Evolutionary conservation across 2,329 filamentous ascomycete species (phyloP).

Genomic region (Fusarium irregulare): DNA sequence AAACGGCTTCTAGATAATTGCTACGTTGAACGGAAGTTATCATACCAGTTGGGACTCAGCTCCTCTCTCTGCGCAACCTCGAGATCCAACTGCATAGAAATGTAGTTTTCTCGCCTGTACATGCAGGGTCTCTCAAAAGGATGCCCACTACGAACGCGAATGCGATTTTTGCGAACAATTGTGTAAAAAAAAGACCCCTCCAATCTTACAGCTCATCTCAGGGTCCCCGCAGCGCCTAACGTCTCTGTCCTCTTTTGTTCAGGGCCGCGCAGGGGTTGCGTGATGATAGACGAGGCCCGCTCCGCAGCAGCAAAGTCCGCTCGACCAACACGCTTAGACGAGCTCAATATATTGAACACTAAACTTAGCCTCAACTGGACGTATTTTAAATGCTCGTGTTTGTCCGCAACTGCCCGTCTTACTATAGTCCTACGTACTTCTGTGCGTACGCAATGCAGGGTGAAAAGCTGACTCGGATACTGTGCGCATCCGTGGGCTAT

Average conservation of each 20-base stretch:
- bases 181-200: slow-evolving; percentile 30
- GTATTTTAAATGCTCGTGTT: not conserved
- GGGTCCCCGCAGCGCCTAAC: slow-evolving; percentile 7
- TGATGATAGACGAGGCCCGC: slow-evolving; percentile 15
- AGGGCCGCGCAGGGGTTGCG: slow-evolving; percentile 2
- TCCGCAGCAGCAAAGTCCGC: slow-evolving; percentile 31
- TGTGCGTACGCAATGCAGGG: not conserved
- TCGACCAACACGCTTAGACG: not conserved
- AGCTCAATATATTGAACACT: slow-evolving; percentile 3
- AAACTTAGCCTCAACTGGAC: not conserved
- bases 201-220: slow-evolving; percentile 24
- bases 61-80: not conserved
- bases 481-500: not conserved
- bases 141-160: slow-evolving; percentile 25
- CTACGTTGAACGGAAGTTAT: not conserved
- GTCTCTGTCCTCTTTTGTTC: not conserved
- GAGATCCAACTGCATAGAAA: not conserved
- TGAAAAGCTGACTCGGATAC: slow-evolving; percentile 4
- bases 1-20: not conserved
- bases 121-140: not conserved
- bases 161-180: slow-evolving; percentile 8
- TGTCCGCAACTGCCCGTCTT: not conserved
- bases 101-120: not conserved
- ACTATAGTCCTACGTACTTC: not conserved
- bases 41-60: not conserved